phyloP scores from a whole-genome alignment of 2,329 filamentous ascomycete species.

The Colletotrichum siamense region DNA sequence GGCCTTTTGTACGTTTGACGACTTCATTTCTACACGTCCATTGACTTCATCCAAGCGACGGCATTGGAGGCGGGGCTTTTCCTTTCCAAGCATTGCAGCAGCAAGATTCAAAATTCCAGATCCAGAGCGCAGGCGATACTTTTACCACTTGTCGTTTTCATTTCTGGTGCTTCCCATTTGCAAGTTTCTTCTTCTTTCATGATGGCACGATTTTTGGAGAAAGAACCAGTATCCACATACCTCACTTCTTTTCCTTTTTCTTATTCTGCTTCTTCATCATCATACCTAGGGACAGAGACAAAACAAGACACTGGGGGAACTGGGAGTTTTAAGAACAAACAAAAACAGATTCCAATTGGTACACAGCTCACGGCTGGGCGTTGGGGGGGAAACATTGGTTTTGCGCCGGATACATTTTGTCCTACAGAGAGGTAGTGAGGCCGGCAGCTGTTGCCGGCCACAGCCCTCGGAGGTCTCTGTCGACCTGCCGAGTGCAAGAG shows the following conservation, averaged over 20 bases:
- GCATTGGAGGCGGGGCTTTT: not conserved
- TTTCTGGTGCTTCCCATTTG: not conserved
- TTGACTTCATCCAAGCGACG: not conserved
- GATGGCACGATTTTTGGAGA: constrained; percentile 14
- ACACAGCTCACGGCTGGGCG: constrained; percentile 6
- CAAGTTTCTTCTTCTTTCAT: not conserved
- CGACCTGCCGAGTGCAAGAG: not conserved
- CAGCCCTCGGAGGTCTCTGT: not conserved
- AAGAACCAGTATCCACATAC: constrained; percentile 8
- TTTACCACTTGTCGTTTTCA: not conserved
- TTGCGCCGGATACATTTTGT: not conserved
- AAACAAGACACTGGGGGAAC: constrained; percentile 6
- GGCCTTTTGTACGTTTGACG: constrained; percentile 17
- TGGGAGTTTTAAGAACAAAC: constrained; percentile 11
- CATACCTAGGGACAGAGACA: constrained; percentile 9
- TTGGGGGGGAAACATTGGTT: constrained; percentile 1
- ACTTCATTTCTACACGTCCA: not conserved
- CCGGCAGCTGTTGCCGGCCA: not conserved
- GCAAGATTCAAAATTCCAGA: not conserved
- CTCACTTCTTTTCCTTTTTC: not conserved
- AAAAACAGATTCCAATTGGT: not conserved
- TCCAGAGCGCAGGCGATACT: not conserved
- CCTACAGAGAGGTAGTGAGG: not conserved
- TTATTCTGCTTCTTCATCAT: not conserved
- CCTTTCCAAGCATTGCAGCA: not conserved